Conservation (phyloP, 352 stramenopile species). For the Blastocystis sp. region DNA sequence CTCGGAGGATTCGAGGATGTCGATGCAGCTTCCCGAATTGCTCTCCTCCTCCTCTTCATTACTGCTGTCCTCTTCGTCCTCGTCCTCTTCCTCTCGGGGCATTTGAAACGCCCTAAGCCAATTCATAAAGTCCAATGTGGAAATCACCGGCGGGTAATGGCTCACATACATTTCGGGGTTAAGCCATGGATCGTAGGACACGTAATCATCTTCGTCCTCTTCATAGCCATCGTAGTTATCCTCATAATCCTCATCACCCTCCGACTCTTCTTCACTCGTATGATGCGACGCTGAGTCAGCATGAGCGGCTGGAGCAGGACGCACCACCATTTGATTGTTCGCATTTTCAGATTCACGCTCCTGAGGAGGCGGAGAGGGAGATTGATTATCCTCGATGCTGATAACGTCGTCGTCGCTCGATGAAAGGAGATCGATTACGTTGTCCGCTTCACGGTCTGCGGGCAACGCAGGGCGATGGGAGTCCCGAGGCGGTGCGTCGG, state of each 20-base stretch:
- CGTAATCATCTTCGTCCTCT: background rate
- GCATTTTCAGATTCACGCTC: too few species aligned
- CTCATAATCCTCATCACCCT: background rate
- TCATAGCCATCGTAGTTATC: background rate
- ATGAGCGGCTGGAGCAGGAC: too few species aligned
- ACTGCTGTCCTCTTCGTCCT: background rate
- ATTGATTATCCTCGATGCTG: background rate
- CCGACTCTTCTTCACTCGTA: too few species aligned
- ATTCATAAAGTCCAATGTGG: background rate
- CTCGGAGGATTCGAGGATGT: background rate
- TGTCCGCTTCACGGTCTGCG: background rate
- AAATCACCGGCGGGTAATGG: too few species aligned
- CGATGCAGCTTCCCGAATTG: background rate
- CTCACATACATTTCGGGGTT: background rate
- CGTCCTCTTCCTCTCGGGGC: background rate
- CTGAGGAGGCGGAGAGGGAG: background rate
- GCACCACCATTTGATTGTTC: too few species aligned
- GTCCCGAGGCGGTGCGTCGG: too few species aligned
- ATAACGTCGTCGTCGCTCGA: background rate
- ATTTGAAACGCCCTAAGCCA: too few species aligned
- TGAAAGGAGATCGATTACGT: background rate
- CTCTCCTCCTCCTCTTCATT: slow-evolving; percentile 20
- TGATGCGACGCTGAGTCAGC: too few species aligned
- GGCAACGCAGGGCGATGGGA: background rate
- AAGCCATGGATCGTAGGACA: background rate